Evolutionary conservation across 2,329 filamentous ascomycete species (phyloP), one percentile per base, ranked within the genome.

Genomic region (Proliferodiscus dingleyae): DNA sequence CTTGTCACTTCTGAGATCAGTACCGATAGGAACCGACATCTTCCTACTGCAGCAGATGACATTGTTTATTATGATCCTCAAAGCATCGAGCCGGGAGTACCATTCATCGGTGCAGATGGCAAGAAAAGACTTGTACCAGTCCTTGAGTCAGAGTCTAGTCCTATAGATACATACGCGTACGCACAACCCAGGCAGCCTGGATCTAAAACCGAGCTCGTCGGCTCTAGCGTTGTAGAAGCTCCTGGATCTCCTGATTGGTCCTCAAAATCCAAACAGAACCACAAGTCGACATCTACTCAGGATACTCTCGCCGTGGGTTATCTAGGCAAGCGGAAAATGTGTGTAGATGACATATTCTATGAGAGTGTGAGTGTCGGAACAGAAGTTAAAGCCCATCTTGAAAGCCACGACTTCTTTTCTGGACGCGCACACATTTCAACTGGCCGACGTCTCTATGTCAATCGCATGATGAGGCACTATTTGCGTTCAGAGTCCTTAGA

Each of bases 401-500:
- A 60, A 10, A 54, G 51, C n/a, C 47, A 61, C n/a, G 56, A 61
- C 45, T 41, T 58, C 16, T 55, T 44, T 37, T 42, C 51, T 22
- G 3, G 41, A 50, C 10, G 55, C 52, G 18, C 59, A 10, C 43
- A 46, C 2, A 56, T 72, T 1, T 68, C 72, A 2, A 60, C 62
- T 4, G 75, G 73, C 0, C 70, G 67, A 24, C 67, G 71, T 33
- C 54, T 69, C 2, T 74, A 71, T 43, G 68, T 73, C 2, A 56
- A 71, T 43, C 61, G 54, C 4, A 55, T 62, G 0, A 66, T 77
- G 52, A 71, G 65, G 49, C 63, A 62, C 21, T 63, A 71, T 22
- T 57, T 78, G 5, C 61, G 55, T 3, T 41, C 53, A 2, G 45
- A 51, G 16, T 52, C 24, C 10, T 26, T 47, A 36, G 16, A 16